These are phyloP conservation scores for Candida anglica DNA, from an alignment of 805 yeast species.

Conservation along the genomic window DNA sequence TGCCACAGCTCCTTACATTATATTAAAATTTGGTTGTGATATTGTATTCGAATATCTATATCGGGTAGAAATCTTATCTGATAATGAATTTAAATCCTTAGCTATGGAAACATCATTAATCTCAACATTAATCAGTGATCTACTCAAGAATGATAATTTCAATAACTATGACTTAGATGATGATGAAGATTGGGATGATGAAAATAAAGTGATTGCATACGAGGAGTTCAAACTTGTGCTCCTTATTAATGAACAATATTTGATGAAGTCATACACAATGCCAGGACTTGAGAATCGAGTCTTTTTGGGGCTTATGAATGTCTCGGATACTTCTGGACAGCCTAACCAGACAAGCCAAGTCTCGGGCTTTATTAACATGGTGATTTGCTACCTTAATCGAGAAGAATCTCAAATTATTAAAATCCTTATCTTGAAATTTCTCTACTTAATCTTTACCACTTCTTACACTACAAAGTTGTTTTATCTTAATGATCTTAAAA, in stretches of 20 bases:
- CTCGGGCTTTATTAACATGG: constrained; percentile 65
- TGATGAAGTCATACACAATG: constrained; percentile 51
- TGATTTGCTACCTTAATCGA: constrained; percentile 63
- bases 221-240: constrained; percentile 68
- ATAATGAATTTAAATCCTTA: constrained; percentile 27
- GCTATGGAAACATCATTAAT: constrained; percentile 24
- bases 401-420: constrained; percentile 67
- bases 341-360: constrained; percentile 34
- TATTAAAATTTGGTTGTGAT: constrained; percentile 37
- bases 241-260: constrained; percentile 82
- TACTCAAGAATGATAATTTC: constrained; percentile 30
- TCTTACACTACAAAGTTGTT: constrained; percentile 61
- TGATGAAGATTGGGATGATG: constrained; percentile 39
- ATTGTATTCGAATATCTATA: constrained; percentile 38
- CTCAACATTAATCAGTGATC: constrained; percentile 22
- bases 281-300: constrained; percentile 42
- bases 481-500: constrained; percentile 80
- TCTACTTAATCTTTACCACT: constrained; percentile 70
- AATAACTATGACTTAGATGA: constrained; percentile 27
- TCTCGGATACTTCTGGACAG: constrained; percentile 17
- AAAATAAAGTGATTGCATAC: constrained; percentile 49
- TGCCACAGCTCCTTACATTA: constrained; percentile 22
- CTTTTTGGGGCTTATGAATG: constrained; percentile 47
- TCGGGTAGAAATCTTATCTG: constrained; percentile 29
- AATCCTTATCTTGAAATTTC: constrained; percentile 72